Percentiles rank a stretch among this genome's conserved stretches.
Conservation (phyloP, 2,329 filamentous ascomycete genomes). For the Colletotrichum tofieldiae region DNA sequence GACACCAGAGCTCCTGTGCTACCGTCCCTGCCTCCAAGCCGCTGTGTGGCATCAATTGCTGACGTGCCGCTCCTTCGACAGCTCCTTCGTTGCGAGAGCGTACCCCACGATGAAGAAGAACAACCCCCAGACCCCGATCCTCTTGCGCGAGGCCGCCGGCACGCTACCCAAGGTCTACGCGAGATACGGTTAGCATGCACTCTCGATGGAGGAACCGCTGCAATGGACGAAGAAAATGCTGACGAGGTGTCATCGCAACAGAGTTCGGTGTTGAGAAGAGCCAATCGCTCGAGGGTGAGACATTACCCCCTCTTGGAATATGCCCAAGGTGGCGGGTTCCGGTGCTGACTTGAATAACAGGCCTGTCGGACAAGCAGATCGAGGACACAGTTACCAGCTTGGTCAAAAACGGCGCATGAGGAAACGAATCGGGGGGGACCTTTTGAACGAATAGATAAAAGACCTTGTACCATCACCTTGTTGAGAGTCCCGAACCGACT, state of each 20-base stretch:
- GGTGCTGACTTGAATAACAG: conserved; percentile 47
- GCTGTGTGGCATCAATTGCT: conserved; percentile 32
- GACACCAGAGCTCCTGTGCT: neutral
- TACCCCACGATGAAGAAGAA: conserved; percentile 99
- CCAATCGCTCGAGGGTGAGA: conserved; percentile 67
- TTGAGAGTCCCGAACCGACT: conserved; percentile 19
- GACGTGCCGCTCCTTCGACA: conserved; percentile 56
- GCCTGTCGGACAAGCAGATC: conserved; percentile 73
- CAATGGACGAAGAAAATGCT: conserved; percentile 34
- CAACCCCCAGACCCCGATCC: conserved; percentile 93
- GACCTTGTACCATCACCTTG: conserved; percentile 33
- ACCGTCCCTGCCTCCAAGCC: neutral
- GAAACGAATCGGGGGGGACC: neutral
- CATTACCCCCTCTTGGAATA: conserved; percentile 35
- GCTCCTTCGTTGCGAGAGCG: conserved; percentile 89
- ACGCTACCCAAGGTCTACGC: conserved; percentile 90
- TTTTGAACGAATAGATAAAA: conserved; percentile 8
- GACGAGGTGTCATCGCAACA: conserved; percentile 47
- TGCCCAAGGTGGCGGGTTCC: neutral
- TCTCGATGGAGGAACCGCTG: neutral
- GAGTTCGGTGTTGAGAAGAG: conserved; percentile 72
- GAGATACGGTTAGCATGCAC: conserved; percentile 81
- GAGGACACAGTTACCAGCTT: conserved; percentile 71
- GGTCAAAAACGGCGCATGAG: conserved; percentile 58
- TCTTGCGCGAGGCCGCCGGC: conserved; percentile 92